These are phyloP conservation scores for Solanum phureja DNA, from an alignment of 257 asterid species.

Conservation along the genomic window DNA sequence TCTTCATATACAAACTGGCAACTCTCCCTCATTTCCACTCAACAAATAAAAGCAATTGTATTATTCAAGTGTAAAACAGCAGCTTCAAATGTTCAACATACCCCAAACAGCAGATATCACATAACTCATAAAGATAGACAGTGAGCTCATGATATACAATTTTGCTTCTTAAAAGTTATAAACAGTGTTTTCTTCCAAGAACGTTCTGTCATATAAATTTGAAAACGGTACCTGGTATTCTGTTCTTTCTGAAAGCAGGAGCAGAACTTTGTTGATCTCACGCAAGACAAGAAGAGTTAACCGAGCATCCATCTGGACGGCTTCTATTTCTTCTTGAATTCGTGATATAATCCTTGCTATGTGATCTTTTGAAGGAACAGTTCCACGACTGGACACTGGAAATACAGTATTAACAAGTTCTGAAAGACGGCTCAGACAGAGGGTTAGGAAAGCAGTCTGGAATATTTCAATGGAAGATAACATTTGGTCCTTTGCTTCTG, in stretches of 20 bases:
- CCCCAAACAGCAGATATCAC: background rate
- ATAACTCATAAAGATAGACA: background rate
- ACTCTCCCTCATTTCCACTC: background rate
- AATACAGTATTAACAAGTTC: constrained; percentile 83
- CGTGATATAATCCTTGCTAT: constrained; percentile 56
- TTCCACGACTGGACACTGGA: constrained; percentile 85
- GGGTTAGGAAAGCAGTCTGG: constrained; percentile 73
- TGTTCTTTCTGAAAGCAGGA: constrained; percentile 75
- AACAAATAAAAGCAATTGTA: background rate
- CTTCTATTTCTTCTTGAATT: constrained; percentile 92
- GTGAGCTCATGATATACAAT: background rate
- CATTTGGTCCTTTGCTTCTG: constrained; percentile 84
- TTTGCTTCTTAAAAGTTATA: background rate
- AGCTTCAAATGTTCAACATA: background rate
- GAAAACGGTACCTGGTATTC: constrained; percentile 58
- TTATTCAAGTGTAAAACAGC: background rate
- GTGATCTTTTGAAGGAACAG: constrained; percentile 78
- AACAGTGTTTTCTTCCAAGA: background rate
- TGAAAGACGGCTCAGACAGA: constrained; percentile 68
- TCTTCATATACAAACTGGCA: background rate
- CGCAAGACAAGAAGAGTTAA: constrained; percentile 83
- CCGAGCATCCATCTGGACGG: constrained; percentile 81
- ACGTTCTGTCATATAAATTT: background rate
- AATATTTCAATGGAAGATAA: constrained; percentile 60
- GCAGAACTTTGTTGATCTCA: constrained; percentile 72